Evolutionary conservation across 2,329 filamentous ascomycete genomes (phyloP), one percentile per base, ranked within the genome.

Genomic region (Eutypa lata): DNA sequence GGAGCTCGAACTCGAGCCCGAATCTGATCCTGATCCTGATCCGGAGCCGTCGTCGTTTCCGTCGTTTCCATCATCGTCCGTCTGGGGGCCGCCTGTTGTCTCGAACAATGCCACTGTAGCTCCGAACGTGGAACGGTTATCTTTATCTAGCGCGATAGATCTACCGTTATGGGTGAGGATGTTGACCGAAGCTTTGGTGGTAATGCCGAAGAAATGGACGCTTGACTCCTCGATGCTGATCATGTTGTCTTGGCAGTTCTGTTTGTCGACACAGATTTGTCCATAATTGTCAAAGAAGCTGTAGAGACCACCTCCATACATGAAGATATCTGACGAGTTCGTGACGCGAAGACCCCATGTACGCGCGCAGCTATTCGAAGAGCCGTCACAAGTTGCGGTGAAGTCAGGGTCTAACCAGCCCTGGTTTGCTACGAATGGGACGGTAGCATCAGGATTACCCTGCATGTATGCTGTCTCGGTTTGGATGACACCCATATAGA

Each of bases 391-490:
- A 46, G 75, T 74, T 2, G 73, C 63, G 18, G 65, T 72, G 67
- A 94, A 96, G 61, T 85, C 79, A 0, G 91, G 89, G 66, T 93
- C 89, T 46, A 70, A 71, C 63, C 78, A 89, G 7, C 73, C 72
- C 18, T 78, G 58, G 62, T 87, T 83, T 57, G 76, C 72, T 0
- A 74, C 75, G 70, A 88, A 91, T 38, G 86, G 88, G 10, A 81
- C 77, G 10, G 81, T 78, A 2, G 90, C 82, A 60, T 88, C 81
- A 4, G 91, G 90, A 74, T 93, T 92, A 68, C 88, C 82, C 74
- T 96, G 90, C 79, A 88, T 91, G 77, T 90, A 91, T 31, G 91
- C 89, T 5, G 91, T 96, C 74, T 97, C 93, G 3, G 89, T 90
- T 74, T 97, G 92, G 63, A 96, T 90, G 48, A 90, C 75, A 11